These are phyloP conservation scores for Erysimum cheiri DNA, from an alignment of 441 rosid genomes.

Conservation along the genomic window DNA sequence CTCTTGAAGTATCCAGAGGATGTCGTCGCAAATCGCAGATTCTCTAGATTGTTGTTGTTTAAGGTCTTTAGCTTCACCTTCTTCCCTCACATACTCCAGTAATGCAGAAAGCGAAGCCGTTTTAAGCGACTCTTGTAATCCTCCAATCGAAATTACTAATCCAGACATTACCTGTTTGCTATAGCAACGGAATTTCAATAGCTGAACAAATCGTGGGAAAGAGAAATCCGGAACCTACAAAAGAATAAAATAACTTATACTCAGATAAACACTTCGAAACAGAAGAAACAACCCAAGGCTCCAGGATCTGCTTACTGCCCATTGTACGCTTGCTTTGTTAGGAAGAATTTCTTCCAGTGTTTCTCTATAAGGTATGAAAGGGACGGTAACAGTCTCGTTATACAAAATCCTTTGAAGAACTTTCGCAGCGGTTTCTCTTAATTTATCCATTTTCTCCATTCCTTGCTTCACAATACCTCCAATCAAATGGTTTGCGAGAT, in stretches of 20 bases:
- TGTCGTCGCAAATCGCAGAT: conserved; percentile 58
- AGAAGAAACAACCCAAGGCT: conserved; percentile 14
- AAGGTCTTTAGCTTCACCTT: conserved; percentile 50
- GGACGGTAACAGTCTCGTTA: conserved; percentile 55
- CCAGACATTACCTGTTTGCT: conserved; percentile 79
- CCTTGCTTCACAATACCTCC: conserved; percentile 84
- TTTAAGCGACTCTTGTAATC: conserved; percentile 89
- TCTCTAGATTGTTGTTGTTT: conserved; percentile 55
- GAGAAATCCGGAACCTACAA: conserved; percentile 80
- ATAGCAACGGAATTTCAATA: conserved; percentile 67
- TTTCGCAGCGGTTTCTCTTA: conserved; percentile 89
- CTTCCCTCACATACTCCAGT: conserved; percentile 62
- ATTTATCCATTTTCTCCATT: conserved; percentile 91
- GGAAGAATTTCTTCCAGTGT: conserved; percentile 74
- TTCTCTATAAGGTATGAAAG: conserved; percentile 72
- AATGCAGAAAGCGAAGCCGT: conserved; percentile 72
- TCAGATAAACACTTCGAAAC: conserved; percentile 24
- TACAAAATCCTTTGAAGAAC: conserved; percentile 78
- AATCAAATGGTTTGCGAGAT: conserved; percentile 65
- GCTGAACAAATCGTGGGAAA: conserved; percentile 74
- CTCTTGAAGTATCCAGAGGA: conserved; percentile 82
- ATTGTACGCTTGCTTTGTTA: conserved; percentile 56
- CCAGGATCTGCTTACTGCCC: conserved; percentile 64
- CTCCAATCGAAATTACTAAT: conserved; percentile 86
- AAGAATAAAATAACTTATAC: conserved; percentile 37